Conservation (phyloP, 2,329 filamentous ascomycete genomes). For the Colletotrichum sp. region DNA sequence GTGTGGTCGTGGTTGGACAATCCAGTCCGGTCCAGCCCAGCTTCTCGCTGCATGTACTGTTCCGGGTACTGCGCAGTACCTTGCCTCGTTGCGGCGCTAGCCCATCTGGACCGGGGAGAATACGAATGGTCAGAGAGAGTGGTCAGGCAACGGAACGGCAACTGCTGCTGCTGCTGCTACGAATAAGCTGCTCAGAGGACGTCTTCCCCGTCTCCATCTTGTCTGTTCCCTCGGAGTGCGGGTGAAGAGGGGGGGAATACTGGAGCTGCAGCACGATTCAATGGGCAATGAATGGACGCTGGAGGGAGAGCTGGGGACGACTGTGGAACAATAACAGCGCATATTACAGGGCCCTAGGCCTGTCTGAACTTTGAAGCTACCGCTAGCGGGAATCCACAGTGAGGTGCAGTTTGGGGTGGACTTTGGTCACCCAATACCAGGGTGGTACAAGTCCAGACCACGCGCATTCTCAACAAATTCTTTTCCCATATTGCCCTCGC, state of each 20-base stretch:
- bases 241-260: background rate
- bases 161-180: background rate
- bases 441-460: constrained; percentile 19
- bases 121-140: background rate
- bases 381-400: constrained; percentile 11
- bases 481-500: constrained; percentile 15
- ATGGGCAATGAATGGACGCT: background rate
- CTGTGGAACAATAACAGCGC: constrained; percentile 16
- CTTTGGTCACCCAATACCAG: constrained; percentile 11
- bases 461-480: constrained; percentile 18
- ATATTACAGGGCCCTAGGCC: constrained; percentile 8
- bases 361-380: constrained; percentile 6
- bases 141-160: background rate
- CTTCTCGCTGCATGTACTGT: background rate
- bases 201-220: background rate
- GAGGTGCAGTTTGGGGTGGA: background rate
- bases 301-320: background rate
- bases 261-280: background rate
- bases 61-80: background rate
- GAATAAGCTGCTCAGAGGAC: background rate
- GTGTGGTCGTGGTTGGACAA: constrained; percentile 19
- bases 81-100: background rate
- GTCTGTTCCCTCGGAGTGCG: background rate
- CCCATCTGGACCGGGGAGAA: background rate
- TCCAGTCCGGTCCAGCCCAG: constrained; percentile 8